Conservation (phyloP, 1,139 yeast genomes). For the Lodderomyces theae region DNA sequence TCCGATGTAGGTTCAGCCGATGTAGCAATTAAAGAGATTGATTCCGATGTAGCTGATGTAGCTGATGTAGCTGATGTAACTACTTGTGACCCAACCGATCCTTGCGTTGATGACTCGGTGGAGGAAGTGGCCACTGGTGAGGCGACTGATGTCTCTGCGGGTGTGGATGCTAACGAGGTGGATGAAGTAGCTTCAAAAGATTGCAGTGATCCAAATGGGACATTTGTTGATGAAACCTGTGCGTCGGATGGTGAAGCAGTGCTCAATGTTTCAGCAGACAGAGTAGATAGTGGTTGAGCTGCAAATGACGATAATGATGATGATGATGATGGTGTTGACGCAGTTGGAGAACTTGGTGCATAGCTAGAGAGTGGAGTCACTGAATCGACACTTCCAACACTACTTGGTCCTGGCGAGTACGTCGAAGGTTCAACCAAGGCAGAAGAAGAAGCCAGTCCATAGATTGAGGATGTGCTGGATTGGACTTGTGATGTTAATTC, state of each 20-base stretch:
- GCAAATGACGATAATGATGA: background rate
- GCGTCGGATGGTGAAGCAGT: background rate
- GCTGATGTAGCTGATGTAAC: slow-evolving; percentile 4
- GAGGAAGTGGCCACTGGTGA: background rate
- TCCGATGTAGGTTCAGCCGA: slow-evolving; percentile 2
- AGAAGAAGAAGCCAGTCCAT: slow-evolving; percentile 1
- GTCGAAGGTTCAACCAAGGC: slow-evolving; percentile 1
- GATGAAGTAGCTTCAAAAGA: background rate
- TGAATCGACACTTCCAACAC: background rate
- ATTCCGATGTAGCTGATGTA: background rate
- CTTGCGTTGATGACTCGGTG: background rate
- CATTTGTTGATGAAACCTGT: background rate
- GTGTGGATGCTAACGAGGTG: background rate
- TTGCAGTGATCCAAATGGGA: background rate
- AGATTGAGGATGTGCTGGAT: background rate
- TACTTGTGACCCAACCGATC: slow-evolving; percentile 2
- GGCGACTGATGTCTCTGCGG: background rate
- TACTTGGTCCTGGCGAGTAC: background rate
- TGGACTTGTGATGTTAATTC: slow-evolving; percentile 7
- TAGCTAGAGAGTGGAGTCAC: background rate
- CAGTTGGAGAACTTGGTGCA: background rate
- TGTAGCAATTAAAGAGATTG: background rate
- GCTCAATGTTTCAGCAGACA: background rate
- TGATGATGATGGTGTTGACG: background rate
- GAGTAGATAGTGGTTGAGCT: background rate